Evolutionary conservation across 495 filamentous ascomycete species (phyloP).

Genomic region (Penicillium daleae): DNA sequence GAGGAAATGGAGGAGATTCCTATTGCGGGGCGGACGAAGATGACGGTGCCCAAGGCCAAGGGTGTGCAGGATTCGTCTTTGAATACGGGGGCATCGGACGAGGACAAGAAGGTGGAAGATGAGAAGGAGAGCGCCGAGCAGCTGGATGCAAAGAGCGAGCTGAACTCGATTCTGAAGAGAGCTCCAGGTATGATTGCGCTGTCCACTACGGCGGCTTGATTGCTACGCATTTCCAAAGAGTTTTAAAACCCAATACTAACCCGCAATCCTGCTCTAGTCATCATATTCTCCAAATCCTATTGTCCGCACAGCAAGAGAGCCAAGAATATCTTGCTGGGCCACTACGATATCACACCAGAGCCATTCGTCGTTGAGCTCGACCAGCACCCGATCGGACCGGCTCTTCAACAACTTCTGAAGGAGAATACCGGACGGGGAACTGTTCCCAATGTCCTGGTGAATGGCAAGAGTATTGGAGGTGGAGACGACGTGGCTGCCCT

Average conservation of each 20-base stretch:
- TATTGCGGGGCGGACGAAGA: slow-evolving; percentile 70
- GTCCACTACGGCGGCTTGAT: background rate
- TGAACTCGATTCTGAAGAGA: slow-evolving; percentile 78
- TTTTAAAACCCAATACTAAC: slow-evolving; percentile 23
- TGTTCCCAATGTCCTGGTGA: slow-evolving; percentile 89
- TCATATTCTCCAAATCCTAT: slow-evolving; percentile 94
- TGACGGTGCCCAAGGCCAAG: slow-evolving; percentile 51
- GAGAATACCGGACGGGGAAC: slow-evolving; percentile 79
- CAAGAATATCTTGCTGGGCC: slow-evolving; percentile 78
- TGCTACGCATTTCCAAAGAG: background rate
- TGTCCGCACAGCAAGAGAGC: slow-evolving; percentile 84
- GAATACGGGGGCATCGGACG: slow-evolving; percentile 11
- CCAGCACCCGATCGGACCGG: slow-evolving; percentile 69
- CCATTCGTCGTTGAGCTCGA: slow-evolving; percentile 94
- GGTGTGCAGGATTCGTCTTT: slow-evolving; percentile 17
- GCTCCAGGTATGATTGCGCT: slow-evolving; percentile 66
- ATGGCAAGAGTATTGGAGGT: slow-evolving; percentile 87
- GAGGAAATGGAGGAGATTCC: slow-evolving; percentile 55
- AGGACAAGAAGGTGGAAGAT: slow-evolving; percentile 27
- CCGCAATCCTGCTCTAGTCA: slow-evolving; percentile 56
- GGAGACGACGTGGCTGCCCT: slow-evolving; percentile 82
- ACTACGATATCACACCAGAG: slow-evolving; percentile 78
- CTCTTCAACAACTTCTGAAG: slow-evolving; percentile 69
- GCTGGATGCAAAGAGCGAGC: slow-evolving; percentile 54
- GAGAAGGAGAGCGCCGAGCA: slow-evolving; percentile 28